Conservation (phyloP, 1,284 basidiomycete species). For the Tylopilus sp. region DNA sequence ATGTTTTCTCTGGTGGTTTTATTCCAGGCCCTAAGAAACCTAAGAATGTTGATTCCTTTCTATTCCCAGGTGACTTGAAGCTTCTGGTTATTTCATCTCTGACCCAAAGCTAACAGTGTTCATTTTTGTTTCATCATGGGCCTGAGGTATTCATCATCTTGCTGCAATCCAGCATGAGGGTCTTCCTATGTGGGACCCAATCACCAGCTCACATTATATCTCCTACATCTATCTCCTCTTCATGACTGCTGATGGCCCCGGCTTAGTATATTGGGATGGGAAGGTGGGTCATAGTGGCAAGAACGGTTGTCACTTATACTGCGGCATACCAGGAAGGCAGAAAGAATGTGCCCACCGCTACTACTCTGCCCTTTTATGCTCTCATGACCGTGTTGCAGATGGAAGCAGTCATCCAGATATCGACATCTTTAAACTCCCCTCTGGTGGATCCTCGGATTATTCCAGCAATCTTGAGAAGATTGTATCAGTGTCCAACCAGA, state of each 20-base stretch:
- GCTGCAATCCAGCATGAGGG: not conserved
- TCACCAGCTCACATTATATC: not conserved
- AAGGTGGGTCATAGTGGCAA: not conserved
- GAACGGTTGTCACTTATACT: slow-evolving; percentile 2
- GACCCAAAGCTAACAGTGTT: too few species aligned
- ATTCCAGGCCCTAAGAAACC: slow-evolving; percentile 10
- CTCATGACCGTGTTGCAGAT: too few species aligned
- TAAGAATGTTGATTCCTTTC: slow-evolving; percentile 8
- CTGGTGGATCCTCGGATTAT: too few species aligned
- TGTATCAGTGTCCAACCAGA: too few species aligned
- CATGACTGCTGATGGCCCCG: not conserved
- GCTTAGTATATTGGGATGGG: not conserved
- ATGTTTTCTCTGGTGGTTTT: slow-evolving; percentile 1
- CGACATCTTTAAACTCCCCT: too few species aligned
- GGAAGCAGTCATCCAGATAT: too few species aligned
- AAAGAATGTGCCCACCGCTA: not conserved
- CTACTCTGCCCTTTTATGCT: not conserved
- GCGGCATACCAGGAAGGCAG: not conserved
- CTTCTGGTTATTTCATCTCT: too few species aligned
- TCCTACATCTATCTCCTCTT: not conserved
- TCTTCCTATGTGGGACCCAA: not conserved
- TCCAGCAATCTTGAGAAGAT: too few species aligned
- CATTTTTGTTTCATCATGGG: not conserved
- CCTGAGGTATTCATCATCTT: not conserved
- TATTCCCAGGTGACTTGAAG: not conserved